phyloP scores from a whole-genome alignment of 2,329 filamentous ascomycete species.

The Ascochyta viciae-villosae region DNA sequence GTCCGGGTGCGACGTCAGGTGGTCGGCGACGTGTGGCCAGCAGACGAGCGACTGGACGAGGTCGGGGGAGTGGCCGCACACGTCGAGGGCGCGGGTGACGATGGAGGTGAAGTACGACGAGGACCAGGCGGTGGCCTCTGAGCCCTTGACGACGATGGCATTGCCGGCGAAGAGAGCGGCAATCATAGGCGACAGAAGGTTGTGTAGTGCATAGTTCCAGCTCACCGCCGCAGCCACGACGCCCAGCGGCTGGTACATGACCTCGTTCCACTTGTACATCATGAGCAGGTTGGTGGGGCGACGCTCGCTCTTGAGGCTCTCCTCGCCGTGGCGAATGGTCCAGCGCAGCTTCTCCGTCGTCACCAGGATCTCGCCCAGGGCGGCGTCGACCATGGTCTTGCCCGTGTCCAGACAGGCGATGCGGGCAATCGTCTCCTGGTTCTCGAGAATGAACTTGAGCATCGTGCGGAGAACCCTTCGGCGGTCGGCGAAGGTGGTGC shows the following conservation, averaged over 20 bases:
- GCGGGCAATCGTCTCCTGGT: slow-evolving; percentile 85
- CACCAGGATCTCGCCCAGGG: slow-evolving; percentile 92
- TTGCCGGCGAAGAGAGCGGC: slow-evolving; percentile 91
- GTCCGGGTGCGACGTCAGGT: slow-evolving; percentile 82
- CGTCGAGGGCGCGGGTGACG: slow-evolving; percentile 77
- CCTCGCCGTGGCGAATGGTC: slow-evolving; percentile 91
- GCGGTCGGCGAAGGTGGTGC: slow-evolving; percentile 78
- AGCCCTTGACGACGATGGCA: slow-evolving; percentile 89
- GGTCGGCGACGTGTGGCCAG: slow-evolving; percentile 82
- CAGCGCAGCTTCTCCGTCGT: slow-evolving; percentile 93
- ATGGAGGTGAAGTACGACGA: slow-evolving; percentile 82
- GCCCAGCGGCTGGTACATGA: slow-evolving; percentile 89
- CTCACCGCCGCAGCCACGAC: slow-evolving; percentile 92
- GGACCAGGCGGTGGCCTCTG: slow-evolving; percentile 95
- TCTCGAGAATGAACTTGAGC: slow-evolving; percentile 81
- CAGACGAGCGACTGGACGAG: slow-evolving; percentile 86
- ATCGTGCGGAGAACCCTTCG: slow-evolving; percentile 81
- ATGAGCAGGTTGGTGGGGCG: slow-evolving; percentile 91
- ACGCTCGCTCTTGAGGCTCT: slow-evolving; percentile 72
- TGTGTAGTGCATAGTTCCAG: slow-evolving; percentile 97
- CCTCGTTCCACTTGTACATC: slow-evolving; percentile 92
- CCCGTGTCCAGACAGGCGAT: slow-evolving; percentile 91
- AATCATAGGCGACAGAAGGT: slow-evolving; percentile 89
- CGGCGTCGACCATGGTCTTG: slow-evolving; percentile 94
- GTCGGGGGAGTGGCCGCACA: slow-evolving; percentile 81